Evolutionary conservation across 331 rosid genomes (phyloP).

Genomic region (Stylosanthes scabra): DNA sequence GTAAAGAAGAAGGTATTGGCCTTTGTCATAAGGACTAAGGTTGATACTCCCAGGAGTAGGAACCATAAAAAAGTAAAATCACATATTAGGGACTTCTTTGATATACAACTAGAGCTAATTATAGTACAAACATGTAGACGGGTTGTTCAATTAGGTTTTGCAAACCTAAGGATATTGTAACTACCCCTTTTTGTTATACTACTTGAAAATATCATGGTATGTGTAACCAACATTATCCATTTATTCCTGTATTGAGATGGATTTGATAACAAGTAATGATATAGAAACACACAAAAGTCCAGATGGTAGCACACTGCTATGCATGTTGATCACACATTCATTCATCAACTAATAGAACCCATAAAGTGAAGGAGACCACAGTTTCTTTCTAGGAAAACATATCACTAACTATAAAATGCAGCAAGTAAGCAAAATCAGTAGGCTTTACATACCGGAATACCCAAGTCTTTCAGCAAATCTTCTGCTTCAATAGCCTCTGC

Average conservation of each 20-base stretch:
- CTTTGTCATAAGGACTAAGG: constrained; percentile 23
- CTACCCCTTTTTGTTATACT: neutral
- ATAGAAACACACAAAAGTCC: neutral
- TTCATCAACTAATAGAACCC: constrained; percentile 6
- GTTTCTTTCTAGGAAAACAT: constrained; percentile 20
- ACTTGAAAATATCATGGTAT: constrained; percentile 2
- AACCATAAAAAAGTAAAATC: neutral
- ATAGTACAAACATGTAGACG: neutral
- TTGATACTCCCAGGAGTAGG: constrained; percentile 1
- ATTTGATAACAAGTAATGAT: constrained; percentile 7
- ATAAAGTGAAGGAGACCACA: neutral
- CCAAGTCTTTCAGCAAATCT: constrained; percentile 76
- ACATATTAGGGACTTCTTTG: neutral
- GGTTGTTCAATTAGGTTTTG: constrained; percentile 2
- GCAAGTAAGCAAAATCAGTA: constrained; percentile 25
- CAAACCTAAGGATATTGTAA: neutral
- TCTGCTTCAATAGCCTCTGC: constrained; percentile 82
- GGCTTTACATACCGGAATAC: constrained; percentile 68
- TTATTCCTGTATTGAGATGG: neutral
- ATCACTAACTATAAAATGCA: constrained; percentile 13
- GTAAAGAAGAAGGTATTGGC: neutral
- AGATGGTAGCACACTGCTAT: neutral
- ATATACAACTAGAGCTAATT: neutral
- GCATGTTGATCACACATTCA: constrained; percentile 5
- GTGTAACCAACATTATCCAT: neutral